These are phyloP conservation scores for Tephrocybe rancida DNA, from an alignment of 768 basidiomycete species.

Conservation along the genomic window DNA sequence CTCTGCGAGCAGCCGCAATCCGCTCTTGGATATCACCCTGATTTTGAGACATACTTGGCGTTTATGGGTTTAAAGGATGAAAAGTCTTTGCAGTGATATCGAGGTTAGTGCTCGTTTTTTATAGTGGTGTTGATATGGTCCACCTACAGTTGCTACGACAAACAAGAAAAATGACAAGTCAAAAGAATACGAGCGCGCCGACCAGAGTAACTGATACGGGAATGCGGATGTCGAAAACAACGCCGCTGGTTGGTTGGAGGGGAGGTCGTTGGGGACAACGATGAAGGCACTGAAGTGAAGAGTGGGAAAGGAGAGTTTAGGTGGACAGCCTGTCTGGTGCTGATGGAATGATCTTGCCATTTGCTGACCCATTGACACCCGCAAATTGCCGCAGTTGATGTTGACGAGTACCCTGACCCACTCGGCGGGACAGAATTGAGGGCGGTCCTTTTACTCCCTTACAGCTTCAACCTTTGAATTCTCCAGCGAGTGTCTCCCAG, in stretches of 20 bases:
- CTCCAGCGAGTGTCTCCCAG: not conserved
- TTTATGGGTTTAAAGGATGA: not conserved
- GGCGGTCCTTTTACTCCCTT: not conserved
- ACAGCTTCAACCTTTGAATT: not conserved
- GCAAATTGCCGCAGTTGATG: constrained; percentile 20
- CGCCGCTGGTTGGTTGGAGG: constrained; percentile 13
- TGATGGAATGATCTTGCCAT: constrained; percentile 28
- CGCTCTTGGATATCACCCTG: constrained; percentile 87
- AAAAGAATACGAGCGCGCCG: not conserved
- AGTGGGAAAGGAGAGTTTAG: constrained; percentile 27
- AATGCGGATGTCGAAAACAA: constrained; percentile 8
- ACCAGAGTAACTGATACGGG: constrained; percentile 5
- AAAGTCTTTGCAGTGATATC: not conserved
- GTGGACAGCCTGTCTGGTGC: constrained; percentile 23
- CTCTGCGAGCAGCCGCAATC: constrained; percentile 95
- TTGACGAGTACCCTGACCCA: constrained; percentile 17
- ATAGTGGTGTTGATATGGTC: not conserved
- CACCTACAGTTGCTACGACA: constrained; percentile 17
- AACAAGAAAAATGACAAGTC: constrained; percentile 1
- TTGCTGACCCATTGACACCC: constrained; percentile 23
- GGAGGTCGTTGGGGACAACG: constrained; percentile 25
- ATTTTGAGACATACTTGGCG: constrained; percentile 67
- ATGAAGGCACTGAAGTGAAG: constrained; percentile 19
- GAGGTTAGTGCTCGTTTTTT: not conserved
- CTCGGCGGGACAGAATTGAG: not conserved